Evolutionary conservation across 306 rosid genomes (phyloP), one percentile per base, ranked within the genome.

Genomic region (Geum urbanum): DNA sequence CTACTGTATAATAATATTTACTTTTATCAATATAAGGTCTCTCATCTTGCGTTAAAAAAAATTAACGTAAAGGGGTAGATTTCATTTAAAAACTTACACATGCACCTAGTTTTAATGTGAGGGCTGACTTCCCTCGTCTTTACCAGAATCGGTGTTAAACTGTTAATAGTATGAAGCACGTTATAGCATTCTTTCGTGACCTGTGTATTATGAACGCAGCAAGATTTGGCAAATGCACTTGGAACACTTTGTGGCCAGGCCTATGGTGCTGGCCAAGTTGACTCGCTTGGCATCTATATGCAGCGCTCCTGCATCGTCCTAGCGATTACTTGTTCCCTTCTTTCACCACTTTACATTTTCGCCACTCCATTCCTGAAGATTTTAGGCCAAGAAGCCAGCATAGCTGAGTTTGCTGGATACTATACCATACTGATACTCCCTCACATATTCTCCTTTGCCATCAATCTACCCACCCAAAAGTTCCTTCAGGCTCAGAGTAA

Each of bases 401-500:
- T 85, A 69, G 85, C 86, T 46, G 81, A 85, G 56, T 73, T 81
- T n/a, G 84, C 88, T 8, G 92, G 85, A 48, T 41, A 6, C n/a
- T 83, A 69, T 2, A 50, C 80, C 5, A 0, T 75, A 54, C 27
- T 75, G 49, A 82, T 85, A 24, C 79, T 87, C 56, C 92, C 92
- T 20, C 84, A 83, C 16, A 77, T 83, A 45, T 75, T 88, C 50
- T 88, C 90, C 16, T 78, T 67, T 50, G 45, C 85, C 66, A 59
- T 88, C 40, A 83, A 77, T 57, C 79, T 85, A 37, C 94, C 94
- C 15, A 74, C 85, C 11, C 84, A 81, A 24, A 85, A 77, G 76
- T 88, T 83, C 68, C 88, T 85, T 72, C 84, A 81, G 50, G 82
- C 88, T 53, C 94, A 85, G 55, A 81, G 88, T 59, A 88, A 81